These are phyloP conservation scores for Chlorencoelia australis DNA, from an alignment of 2,329 filamentous ascomycete genomes.

Conservation along the genomic window DNA sequence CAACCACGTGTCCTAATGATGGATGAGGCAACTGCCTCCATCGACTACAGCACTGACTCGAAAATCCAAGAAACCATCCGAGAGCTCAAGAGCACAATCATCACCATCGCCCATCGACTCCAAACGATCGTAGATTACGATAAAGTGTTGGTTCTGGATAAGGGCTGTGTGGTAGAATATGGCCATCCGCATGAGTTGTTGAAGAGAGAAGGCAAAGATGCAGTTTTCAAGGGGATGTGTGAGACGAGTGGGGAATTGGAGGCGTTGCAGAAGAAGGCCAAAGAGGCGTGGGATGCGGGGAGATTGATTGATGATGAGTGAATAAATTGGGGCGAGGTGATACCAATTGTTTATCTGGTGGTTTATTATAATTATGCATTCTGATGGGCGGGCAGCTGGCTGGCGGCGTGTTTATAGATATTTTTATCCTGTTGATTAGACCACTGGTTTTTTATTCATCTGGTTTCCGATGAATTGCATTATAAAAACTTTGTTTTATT, in stretches of 20 bases:
- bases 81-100: constrained; percentile 85
- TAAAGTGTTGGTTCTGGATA: constrained; percentile 89
- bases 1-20: constrained; percentile 90
- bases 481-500: too few species aligned
- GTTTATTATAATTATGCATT: too few species aligned
- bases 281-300: constrained; percentile 33
- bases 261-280: constrained; percentile 42
- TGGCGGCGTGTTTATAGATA: too few species aligned
- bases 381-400: too few species aligned
- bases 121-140: constrained; percentile 98
- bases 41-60: constrained; percentile 89
- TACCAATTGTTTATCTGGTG: too few species aligned
- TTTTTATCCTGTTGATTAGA: too few species aligned
- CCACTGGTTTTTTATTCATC: too few species aligned
- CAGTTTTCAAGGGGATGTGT: constrained; percentile 55
- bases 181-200: constrained; percentile 83
- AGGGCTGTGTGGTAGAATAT: constrained; percentile 78
- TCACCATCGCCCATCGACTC: constrained; percentile 91
- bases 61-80: constrained; percentile 96
- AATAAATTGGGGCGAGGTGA: background rate
- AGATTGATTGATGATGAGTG: constrained; percentile 31
- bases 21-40: constrained; percentile 96
- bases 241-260: constrained; percentile 57
- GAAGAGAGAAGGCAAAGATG: constrained; percentile 44
- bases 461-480: too few species aligned